Evolutionary conservation across 805 yeast species (phyloP).

Genomic region (Torulaspora microellipsoides): DNA sequence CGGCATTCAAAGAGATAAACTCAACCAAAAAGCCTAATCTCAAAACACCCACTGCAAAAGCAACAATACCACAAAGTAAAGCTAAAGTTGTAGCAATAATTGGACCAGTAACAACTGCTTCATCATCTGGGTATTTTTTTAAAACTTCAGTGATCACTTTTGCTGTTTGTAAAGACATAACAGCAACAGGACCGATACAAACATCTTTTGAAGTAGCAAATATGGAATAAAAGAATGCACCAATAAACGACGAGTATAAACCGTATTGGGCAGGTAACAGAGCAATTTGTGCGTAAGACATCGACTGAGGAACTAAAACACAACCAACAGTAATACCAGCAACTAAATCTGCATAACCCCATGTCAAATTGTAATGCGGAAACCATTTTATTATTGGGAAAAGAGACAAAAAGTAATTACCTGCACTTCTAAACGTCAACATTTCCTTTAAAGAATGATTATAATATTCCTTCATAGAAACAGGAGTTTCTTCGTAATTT

Average conservation of each 20-base stretch:
- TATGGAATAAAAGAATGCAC: slow-evolving; percentile 81
- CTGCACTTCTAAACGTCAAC: slow-evolving; percentile 35
- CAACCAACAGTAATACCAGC: slow-evolving; percentile 94
- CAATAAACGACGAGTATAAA: slow-evolving; percentile 85
- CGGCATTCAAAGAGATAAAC: slow-evolving; percentile 86
- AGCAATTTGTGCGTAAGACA: slow-evolving; percentile 92
- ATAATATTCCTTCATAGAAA: slow-evolving; percentile 22
- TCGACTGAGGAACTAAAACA: slow-evolving; percentile 89
- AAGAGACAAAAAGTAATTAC: slow-evolving; percentile 52
- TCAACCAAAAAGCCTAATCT: slow-evolving; percentile 87
- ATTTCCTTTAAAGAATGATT: slow-evolving; percentile 16
- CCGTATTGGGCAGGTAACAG: slow-evolving; percentile 80
- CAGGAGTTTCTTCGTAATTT: slow-evolving; percentile 20
- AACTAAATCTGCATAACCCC: slow-evolving; percentile 78
- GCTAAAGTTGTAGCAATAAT: slow-evolving; percentile 76
- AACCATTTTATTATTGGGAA: slow-evolving; percentile 87
- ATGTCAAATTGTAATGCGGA: slow-evolving; percentile 69
- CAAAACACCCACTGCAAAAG: slow-evolving; percentile 75
- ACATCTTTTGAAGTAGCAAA: slow-evolving; percentile 96
- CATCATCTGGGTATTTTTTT: slow-evolving; percentile 39
- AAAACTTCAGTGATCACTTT: slow-evolving; percentile 68
- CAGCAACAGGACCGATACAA: slow-evolving; percentile 95
- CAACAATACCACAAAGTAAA: slow-evolving; percentile 78
- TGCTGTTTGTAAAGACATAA: slow-evolving; percentile 83
- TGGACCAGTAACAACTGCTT: slow-evolving; percentile 47